These are phyloP conservation scores for Metschnikowia vanudenii DNA, from an alignment of 805 yeast species.

Conservation along the genomic window DNA sequence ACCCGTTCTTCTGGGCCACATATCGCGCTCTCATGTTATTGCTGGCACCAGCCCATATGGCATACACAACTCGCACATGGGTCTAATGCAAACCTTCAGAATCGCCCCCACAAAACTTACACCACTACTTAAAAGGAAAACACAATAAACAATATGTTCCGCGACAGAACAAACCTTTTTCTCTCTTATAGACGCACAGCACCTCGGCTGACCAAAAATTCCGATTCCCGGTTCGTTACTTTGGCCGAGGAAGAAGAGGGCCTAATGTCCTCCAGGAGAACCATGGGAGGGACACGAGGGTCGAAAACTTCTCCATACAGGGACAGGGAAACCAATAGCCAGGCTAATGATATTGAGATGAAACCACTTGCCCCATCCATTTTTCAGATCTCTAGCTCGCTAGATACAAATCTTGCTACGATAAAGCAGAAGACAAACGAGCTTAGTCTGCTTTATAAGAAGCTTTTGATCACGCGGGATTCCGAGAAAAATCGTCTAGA, in stretches of 20 bases:
- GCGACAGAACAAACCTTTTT: constrained; percentile 92
- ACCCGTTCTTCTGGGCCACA: too few relatives aligned
- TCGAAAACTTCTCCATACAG: constrained; percentile 4
- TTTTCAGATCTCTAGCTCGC: constrained; percentile 67
- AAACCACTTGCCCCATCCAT: constrained; percentile 74
- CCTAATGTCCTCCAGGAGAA: constrained; percentile 41
- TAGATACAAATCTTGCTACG: constrained; percentile 58
- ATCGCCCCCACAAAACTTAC: background rate
- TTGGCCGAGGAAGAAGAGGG: constrained; percentile 59
- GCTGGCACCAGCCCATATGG: too few relatives aligned
- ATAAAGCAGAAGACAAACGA: constrained; percentile 56
- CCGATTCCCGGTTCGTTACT: constrained; percentile 33
- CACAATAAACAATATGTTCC: constrained; percentile 53
- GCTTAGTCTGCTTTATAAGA: constrained; percentile 70
- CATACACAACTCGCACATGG: too few relatives aligned
- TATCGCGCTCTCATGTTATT: too few relatives aligned
- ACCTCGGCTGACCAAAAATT: constrained; percentile 50
- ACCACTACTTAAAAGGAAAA: background rate
- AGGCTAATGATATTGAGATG: constrained; percentile 49
- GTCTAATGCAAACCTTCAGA: too few relatives aligned
- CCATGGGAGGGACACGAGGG: constrained; percentile 1
- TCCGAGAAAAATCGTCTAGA: constrained; percentile 78
- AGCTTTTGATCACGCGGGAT: constrained; percentile 83
- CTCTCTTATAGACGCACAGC: constrained; percentile 86
- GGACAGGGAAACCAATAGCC: constrained; percentile 18